Percentiles rank a stretch among this genome's conserved stretches.
Conservation (phyloP, 2,329 filamentous ascomycete genomes). For the Ceratocystis colombiana region DNA sequence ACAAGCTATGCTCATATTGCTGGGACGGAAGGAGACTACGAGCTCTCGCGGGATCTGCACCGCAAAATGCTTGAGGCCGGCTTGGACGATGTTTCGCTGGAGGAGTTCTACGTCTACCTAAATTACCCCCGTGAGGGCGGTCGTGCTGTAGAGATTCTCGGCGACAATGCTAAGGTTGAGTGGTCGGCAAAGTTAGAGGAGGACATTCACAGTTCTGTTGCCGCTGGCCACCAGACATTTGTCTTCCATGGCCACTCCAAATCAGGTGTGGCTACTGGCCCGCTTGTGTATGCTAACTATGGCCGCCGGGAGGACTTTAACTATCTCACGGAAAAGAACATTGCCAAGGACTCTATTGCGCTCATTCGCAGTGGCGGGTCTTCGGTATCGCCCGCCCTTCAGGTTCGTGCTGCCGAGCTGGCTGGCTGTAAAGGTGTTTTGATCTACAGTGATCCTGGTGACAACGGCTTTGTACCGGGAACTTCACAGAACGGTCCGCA, state of each 20-base stretch:
- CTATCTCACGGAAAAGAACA: slow-evolving; percentile 55
- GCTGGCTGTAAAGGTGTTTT: slow-evolving; percentile 80
- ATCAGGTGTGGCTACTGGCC: slow-evolving; percentile 74
- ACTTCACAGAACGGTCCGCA: slow-evolving; percentile 67
- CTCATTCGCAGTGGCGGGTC: slow-evolving; percentile 72
- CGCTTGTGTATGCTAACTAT: slow-evolving; percentile 84
- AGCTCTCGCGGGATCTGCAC: slow-evolving; percentile 73
- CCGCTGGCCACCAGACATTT: slow-evolving; percentile 56
- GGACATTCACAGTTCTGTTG: slow-evolving; percentile 48
- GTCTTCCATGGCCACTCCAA: slow-evolving; percentile 86
- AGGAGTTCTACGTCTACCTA: slow-evolving; percentile 79
- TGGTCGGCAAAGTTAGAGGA: slow-evolving; percentile 86
- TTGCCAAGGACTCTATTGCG: slow-evolving; percentile 68
- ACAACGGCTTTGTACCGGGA: slow-evolving; percentile 70
- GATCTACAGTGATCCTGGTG: slow-evolving; percentile 81
- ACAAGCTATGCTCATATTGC: slow-evolving; percentile 82
- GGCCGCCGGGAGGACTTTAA: slow-evolving; percentile 78
- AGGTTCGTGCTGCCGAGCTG: slow-evolving; percentile 80
- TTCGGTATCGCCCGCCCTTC: slow-evolving; percentile 62
- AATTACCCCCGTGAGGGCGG: slow-evolving; percentile 78
- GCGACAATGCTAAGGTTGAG: slow-evolving; percentile 47
- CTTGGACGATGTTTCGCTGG: slow-evolving; percentile 64
- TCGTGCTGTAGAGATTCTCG: slow-evolving; percentile 69
- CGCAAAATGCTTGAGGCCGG: slow-evolving; percentile 61
- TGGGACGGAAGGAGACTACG: slow-evolving; percentile 87